phyloP scores from a whole-genome alignment of 2,329 filamentous ascomycete genomes.

The Coniochaeta sp. region DNA sequence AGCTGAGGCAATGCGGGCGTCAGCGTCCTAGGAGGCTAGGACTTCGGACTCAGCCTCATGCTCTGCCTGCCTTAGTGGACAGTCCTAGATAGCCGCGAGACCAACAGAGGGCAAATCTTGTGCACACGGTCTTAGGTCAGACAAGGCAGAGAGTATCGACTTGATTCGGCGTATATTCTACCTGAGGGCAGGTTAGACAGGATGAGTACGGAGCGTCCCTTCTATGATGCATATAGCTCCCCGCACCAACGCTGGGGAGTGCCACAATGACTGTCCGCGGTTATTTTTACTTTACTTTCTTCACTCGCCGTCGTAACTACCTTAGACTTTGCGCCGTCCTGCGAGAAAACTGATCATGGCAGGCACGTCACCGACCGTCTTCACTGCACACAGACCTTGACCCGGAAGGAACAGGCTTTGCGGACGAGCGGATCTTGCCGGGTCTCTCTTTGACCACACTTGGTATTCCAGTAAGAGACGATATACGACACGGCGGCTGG shows the following conservation, averaged over 20 bases:
- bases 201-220: neutral
- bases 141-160: neutral
- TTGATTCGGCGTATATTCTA: neutral
- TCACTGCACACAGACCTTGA: neutral
- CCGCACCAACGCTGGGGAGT: neutral
- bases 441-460: too few relatives aligned
- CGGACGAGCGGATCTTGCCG: too few relatives aligned
- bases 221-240: neutral
- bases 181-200: too few relatives aligned
- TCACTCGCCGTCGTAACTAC: neutral
- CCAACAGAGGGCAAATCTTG: neutral
- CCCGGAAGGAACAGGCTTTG: neutral
- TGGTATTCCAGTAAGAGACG: too few relatives aligned
- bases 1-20: neutral
- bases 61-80: neutral
- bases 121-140: neutral
- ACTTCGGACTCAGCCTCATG: neutral
- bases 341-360: too few relatives aligned
- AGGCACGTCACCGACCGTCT: neutral
- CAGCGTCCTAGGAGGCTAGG: neutral
- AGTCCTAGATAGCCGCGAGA: neutral
- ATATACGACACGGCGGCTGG: too few relatives aligned
- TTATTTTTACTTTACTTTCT: neutral
- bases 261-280: neutral
- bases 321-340: neutral